Conservation (phyloP, 2,329 filamentous ascomycete genomes). For the Botrytis porri region DNA sequence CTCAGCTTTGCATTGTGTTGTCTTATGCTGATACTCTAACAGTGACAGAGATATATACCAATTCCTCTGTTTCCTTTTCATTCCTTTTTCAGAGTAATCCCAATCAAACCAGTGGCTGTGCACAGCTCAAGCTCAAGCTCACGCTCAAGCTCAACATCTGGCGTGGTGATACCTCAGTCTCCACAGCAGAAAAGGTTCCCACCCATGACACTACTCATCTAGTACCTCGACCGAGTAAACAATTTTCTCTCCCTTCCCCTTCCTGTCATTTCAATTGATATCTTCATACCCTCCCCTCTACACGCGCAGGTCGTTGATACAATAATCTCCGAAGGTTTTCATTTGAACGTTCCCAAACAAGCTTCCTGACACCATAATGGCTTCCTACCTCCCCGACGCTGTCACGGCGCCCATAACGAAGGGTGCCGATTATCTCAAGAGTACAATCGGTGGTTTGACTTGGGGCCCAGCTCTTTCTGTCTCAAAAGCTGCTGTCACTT, state of each 20-base stretch:
- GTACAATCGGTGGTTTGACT: slow-evolving; percentile 44
- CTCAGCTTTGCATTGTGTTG: not conserved
- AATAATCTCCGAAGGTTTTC: not conserved
- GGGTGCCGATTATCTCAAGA: slow-evolving; percentile 43
- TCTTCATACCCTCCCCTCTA: not conserved
- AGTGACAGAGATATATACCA: not conserved
- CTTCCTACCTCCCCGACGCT: slow-evolving; percentile 40
- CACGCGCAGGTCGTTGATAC: not conserved
- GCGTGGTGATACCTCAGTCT: not conserved
- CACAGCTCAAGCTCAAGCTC: slow-evolving; percentile 1
- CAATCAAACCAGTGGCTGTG: not conserved
- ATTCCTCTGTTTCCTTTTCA: not conserved
- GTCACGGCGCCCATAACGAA: slow-evolving; percentile 41
- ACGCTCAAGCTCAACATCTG: not conserved
- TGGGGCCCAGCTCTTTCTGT: slow-evolving; percentile 41
- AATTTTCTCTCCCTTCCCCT: not conserved
- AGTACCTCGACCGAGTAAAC: not conserved
- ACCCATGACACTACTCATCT: not conserved
- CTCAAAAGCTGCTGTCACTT: slow-evolving; percentile 47
- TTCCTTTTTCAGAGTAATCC: not conserved
- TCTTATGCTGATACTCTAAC: not conserved
- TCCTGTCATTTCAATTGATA: not conserved
- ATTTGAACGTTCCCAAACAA: not conserved
- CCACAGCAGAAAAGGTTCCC: not conserved
- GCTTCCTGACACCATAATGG: slow-evolving; percentile 26